These are phyloP conservation scores for Aspergillus fijiensis DNA, from an alignment of 2,329 filamentous ascomycete genomes.

Conservation along the genomic window DNA sequence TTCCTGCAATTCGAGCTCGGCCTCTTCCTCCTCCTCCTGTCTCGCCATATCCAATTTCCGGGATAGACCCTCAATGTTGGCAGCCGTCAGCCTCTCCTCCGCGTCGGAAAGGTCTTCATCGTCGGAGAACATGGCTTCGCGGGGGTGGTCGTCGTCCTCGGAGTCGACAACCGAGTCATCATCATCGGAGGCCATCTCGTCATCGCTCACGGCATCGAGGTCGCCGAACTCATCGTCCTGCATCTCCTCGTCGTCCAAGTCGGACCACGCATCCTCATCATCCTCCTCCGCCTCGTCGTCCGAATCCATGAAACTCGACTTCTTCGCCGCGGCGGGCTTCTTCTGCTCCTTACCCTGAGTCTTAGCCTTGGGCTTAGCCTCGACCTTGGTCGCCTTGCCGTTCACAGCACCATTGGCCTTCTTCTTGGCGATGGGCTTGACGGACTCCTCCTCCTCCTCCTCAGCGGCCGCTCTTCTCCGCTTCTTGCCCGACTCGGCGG, in stretches of 20 bases:
- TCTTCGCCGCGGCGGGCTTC: slow-evolving; percentile 38
- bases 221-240: slow-evolving; percentile 51
- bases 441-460: slow-evolving; percentile 38
- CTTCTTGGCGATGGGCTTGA: slow-evolving; percentile 40
- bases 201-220: slow-evolving; percentile 42
- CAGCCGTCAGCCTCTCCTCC: slow-evolving; percentile 87
- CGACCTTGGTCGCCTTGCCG: slow-evolving; percentile 14
- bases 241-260: slow-evolving; percentile 38
- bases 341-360: slow-evolving; percentile 27
- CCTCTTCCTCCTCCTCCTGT: slow-evolving; percentile 76
- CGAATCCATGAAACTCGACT: slow-evolving; percentile 35
- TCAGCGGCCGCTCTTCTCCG: slow-evolving; percentile 54
- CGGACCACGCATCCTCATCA: slow-evolving; percentile 40
- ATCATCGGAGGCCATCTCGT: slow-evolving; percentile 54
- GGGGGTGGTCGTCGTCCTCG: slow-evolving; percentile 59
- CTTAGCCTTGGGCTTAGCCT: background rate
- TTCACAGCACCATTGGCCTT: slow-evolving; percentile 27
- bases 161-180: slow-evolving; percentile 68
- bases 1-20: slow-evolving; percentile 81
- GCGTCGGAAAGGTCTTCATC: slow-evolving; percentile 86
- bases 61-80: slow-evolving; percentile 92
- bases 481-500: slow-evolving; percentile 62
- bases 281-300: slow-evolving; percentile 46
- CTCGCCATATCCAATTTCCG: slow-evolving; percentile 76
- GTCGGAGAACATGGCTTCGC: slow-evolving; percentile 83